Conservation (phyloP, 495 filamentous ascomycete genomes). For the Neurospora sp. region DNA sequence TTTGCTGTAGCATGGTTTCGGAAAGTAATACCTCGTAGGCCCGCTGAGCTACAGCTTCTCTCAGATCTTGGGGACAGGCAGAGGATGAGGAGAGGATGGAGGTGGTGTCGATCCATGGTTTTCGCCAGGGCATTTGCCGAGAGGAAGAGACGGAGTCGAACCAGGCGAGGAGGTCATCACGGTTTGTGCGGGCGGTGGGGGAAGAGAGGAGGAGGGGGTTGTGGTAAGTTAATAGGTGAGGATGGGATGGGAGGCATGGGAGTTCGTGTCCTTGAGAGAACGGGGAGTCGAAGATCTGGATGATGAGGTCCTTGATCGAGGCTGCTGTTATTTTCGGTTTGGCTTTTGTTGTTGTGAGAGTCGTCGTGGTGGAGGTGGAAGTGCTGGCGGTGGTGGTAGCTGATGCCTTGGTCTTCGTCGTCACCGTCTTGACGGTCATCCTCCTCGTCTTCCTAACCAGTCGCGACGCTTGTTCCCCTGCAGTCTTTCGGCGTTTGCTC, state of each 20-base stretch:
- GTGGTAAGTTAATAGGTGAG: slow-evolving; percentile 27
- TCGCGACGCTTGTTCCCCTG: accelerated
- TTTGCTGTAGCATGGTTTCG: slow-evolving; percentile 43
- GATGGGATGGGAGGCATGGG: slow-evolving; percentile 1
- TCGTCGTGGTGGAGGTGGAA: not conserved
- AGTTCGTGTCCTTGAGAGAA: not conserved
- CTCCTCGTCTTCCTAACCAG: not conserved
- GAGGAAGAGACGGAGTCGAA: slow-evolving; percentile 22
- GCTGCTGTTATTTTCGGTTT: not conserved
- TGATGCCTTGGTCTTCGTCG: not conserved
- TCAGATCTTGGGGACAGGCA: not conserved
- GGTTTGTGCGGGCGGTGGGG: slow-evolving; percentile 8
- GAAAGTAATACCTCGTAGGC: slow-evolving; percentile 43
- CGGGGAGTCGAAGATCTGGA: not conserved
- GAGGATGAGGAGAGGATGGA: slow-evolving; percentile 4
- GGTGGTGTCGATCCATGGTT: slow-evolving; percentile 27
- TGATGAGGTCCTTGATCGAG: not conserved
- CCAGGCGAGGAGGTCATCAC: slow-evolving; percentile 28
- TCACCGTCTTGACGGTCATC: not conserved
- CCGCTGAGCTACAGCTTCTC: slow-evolving; percentile 21
- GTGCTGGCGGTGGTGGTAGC: not conserved
- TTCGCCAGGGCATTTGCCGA: slow-evolving; percentile 40
- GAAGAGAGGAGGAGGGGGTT: slow-evolving; percentile 28
- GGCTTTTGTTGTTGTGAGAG: not conserved
- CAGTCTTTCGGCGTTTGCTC: not conserved